phyloP scores from a whole-genome alignment of 257 asterid species.

The Solanum dulcamara region DNA sequence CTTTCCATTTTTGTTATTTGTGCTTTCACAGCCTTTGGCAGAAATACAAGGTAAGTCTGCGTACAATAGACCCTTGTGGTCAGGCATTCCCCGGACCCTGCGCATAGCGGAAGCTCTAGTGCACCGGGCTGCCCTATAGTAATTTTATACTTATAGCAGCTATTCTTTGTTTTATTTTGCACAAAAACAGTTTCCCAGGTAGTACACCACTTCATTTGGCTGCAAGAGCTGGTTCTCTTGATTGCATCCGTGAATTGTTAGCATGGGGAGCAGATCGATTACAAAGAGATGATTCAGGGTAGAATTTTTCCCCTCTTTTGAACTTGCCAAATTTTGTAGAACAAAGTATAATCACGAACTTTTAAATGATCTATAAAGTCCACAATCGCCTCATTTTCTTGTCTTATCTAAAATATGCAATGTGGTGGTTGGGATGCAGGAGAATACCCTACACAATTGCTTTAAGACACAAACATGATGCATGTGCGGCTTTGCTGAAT shows the following conservation, averaged over 20 bases:
- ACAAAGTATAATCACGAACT: not conserved
- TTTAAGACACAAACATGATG: constrained; percentile 56
- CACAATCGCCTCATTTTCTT: not conserved
- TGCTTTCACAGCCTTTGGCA: too few species aligned
- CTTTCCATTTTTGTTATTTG: not conserved
- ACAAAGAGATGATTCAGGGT: constrained; percentile 84
- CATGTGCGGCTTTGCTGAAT: constrained; percentile 81
- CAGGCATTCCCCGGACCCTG: too few species aligned
- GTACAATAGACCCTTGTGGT: too few species aligned
- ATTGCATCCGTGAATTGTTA: constrained; percentile 75
- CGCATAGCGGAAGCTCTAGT: too few species aligned
- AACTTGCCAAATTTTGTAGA: not conserved
- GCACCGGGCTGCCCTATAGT: too few species aligned
- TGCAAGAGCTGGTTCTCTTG: constrained; percentile 94
- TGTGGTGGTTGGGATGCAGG: constrained; percentile 25
- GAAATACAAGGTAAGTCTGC: too few species aligned
- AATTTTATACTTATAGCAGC: not conserved
- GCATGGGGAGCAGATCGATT: constrained; percentile 95
- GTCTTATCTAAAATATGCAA: not conserved
- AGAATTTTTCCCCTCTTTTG: not conserved
- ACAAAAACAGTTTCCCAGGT: constrained; percentile 50
- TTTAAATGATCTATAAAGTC: not conserved
- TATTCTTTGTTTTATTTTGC: too few species aligned
- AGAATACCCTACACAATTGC: constrained; percentile 86
- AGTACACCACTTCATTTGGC: constrained; percentile 99